phyloP scores from a whole-genome alignment of 108 stramenopile genomes.

The Cyclotella cryptica region DNA sequence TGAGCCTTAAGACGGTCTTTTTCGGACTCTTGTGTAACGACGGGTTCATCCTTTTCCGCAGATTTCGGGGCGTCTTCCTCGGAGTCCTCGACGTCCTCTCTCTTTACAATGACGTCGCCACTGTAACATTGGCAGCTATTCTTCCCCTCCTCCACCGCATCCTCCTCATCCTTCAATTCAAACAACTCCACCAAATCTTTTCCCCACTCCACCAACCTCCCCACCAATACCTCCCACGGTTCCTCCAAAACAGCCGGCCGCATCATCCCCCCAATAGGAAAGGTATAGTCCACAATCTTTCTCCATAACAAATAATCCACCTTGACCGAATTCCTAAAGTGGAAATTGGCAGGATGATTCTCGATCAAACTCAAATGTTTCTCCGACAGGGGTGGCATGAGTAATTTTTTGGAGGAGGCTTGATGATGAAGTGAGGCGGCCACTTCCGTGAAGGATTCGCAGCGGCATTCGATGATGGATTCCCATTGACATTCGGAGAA shows the following conservation, averaged over 20 bases:
- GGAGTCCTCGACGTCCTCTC: too few relatives aligned
- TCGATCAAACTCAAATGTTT: constrained; percentile 34
- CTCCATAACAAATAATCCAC: constrained; percentile 38
- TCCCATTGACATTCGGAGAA: constrained; percentile 53
- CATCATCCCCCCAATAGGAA: constrained; percentile 20
- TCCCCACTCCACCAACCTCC: constrained; percentile 7
- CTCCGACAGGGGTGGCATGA: constrained; percentile 27
- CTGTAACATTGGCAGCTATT: too few relatives aligned
- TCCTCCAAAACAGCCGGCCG: constrained; percentile 21
- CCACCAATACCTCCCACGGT: constrained; percentile 5
- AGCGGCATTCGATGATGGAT: constrained; percentile 21
- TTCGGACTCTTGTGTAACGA: not conserved
- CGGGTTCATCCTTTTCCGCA: not conserved
- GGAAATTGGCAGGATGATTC: constrained; percentile 24
- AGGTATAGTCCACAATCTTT: constrained; percentile 37
- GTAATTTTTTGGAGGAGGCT: not conserved
- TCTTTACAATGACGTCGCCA: too few relatives aligned
- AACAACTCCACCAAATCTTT: constrained; percentile 15
- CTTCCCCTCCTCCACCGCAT: not conserved
- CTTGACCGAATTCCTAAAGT: constrained; percentile 18
- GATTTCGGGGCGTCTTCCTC: not conserved
- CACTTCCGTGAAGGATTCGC: not conserved
- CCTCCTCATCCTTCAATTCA: not conserved
- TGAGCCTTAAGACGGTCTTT: not conserved
- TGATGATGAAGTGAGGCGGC: not conserved